A percentile compares a stretch with the other conserved stretches of the same genome.
phyloP scores from a whole-genome alignment of 2,329 filamentous ascomycete species.

The Grosmannia serpens region DNA sequence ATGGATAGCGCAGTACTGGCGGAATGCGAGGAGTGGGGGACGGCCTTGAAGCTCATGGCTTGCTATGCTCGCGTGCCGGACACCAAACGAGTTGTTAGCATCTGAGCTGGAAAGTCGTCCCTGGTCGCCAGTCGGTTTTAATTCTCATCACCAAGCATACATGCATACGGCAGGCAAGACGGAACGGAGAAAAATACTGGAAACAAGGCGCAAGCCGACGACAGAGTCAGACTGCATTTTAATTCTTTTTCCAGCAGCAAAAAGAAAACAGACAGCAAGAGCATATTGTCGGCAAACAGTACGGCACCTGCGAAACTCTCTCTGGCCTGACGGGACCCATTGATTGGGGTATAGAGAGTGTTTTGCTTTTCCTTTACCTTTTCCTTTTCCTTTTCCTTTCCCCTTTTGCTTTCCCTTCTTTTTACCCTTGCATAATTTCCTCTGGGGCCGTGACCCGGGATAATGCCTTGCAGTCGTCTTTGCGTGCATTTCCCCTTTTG shows the following conservation, averaged over 20 bases:
- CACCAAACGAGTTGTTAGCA: constrained; percentile 32
- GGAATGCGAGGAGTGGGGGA: constrained; percentile 79
- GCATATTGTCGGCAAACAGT: constrained; percentile 7
- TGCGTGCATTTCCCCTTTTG: neutral
- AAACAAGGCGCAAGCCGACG: constrained; percentile 8
- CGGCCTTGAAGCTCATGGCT: constrained; percentile 81
- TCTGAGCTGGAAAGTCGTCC: constrained; percentile 19
- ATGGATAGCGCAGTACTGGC: constrained; percentile 59
- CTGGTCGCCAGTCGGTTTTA: neutral
- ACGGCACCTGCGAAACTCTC: constrained; percentile 5
- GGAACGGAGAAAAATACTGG: neutral
- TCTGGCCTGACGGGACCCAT: neutral
- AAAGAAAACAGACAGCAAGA: neutral
- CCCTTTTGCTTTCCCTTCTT: neutral
- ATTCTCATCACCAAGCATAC: neutral
- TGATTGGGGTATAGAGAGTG: neutral
- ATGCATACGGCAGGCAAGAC: neutral
- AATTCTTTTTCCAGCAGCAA: neutral
- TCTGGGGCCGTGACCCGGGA: too few relatives aligned
- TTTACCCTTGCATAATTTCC: neutral
- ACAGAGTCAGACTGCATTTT: neutral
- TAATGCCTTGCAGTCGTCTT: too few relatives aligned
- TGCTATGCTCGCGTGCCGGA: constrained; percentile 79
- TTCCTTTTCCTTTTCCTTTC: neutral
- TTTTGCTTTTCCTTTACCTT: neutral